A percentile compares a stretch with the other conserved stretches of the same genome.
Evolutionary conservation across 495 filamentous ascomycete species (phyloP).

Genomic region (Penicillium atrosanguineum): DNA sequence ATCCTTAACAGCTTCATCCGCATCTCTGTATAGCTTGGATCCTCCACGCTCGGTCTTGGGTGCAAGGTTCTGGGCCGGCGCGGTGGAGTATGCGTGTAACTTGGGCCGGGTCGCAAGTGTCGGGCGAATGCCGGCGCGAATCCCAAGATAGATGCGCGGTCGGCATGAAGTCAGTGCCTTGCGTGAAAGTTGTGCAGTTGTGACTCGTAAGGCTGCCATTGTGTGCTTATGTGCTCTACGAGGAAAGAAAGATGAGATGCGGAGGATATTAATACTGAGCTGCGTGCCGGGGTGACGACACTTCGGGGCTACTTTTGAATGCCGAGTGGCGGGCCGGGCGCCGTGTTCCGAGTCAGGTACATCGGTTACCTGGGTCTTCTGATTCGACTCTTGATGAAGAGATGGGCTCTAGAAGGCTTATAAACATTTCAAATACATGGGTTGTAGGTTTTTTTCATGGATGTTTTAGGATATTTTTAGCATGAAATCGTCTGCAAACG

Average conservation of each 20-base stretch:
- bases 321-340: slow-evolving; percentile 27
- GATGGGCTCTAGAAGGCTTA: too few species aligned
- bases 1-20: slow-evolving; percentile 69
- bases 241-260: slow-evolving; percentile 4
- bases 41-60: slow-evolving; percentile 37
- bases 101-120: slow-evolving; percentile 7
- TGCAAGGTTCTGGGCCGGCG: slow-evolving; percentile 12
- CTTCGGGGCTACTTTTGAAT: slow-evolving; percentile 43
- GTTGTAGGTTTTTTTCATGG: too few species aligned
- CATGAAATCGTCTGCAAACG: too few species aligned
- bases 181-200: slow-evolving; percentile 27
- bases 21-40: slow-evolving; percentile 70
- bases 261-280: slow-evolving; percentile 9
- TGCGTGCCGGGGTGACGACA: slow-evolving; percentile 6
- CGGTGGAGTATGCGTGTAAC: slow-evolving; percentile 24
- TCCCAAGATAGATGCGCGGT: slow-evolving; percentile 23
- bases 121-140: slow-evolving; percentile 15
- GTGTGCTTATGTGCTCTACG: slow-evolving; percentile 3
- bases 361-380: not conserved
- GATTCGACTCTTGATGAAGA: not conserved
- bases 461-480: too few species aligned
- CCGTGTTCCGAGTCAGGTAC: not conserved
- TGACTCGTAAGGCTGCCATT: slow-evolving; percentile 34
- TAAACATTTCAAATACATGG: too few species aligned
- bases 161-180: slow-evolving; percentile 24